Evolutionary conservation across 176 grass and related monocot species (phyloP), one percentile per base, ranked within the genome.

Genomic region (Oryza glumipatula): DNA sequence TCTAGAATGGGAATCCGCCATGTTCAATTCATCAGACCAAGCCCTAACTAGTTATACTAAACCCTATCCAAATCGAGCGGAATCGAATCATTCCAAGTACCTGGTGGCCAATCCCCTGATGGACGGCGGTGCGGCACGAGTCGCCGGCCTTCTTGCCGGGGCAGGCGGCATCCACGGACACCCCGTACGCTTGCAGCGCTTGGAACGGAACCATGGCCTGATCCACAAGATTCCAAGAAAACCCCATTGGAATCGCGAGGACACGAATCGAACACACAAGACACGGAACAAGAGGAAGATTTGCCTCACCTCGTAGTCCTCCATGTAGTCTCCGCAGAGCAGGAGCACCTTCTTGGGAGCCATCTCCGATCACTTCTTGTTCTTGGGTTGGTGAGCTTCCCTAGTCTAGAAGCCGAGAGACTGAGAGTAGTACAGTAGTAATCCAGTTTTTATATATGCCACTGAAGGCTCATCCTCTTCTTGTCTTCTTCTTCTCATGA

Each of bases 131-230:
- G 56, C 91, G 96, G 86, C 96, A 99, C 51, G 90, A 35, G 65
- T 99, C 82, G 58, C 96, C 91, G 71, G 91, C 86, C 86, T 91
- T 94, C 96, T 96, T 99, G 61, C 96, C 86, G 9, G 96, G 96
- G 81, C 96, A 99, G 86, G 83, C 90, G 21, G 91, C 93, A n/a
- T 96, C 91, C 32, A 99, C 90, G 52, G 77, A 58, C 23, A 94
- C 47, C 67, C 96, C 96, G 44, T 92, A 99, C 70, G 96, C 96
- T 82, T 96, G 96, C 83, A 99, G 87, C 46, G 91, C 88, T 90
- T 96, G 96, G 81, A 96, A 99, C 41, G 96, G 96, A 26, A 99
- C 91, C 96, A 94, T 99, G 58, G 80, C 94, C 96, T 99, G 56
- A 51, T 12, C 81, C 76, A 94, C 65, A n/a, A n/a, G 84, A 82